phyloP scores from a whole-genome alignment of 306 rosid genomes.

The Fagus crenata region DNA sequence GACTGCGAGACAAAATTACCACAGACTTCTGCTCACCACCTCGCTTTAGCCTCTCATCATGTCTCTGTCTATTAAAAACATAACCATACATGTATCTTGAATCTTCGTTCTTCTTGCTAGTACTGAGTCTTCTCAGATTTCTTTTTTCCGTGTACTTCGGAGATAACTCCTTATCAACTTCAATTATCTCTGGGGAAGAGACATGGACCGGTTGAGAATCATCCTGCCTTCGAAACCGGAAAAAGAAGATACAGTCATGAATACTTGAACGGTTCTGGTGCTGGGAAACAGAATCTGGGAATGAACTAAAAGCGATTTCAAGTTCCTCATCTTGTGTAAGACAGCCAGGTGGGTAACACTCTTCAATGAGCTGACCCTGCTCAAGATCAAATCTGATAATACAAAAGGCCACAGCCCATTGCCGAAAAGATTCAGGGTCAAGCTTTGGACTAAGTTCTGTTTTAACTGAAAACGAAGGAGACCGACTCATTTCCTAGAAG shows the following conservation, averaged over 20 bases:
- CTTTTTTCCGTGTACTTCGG: constrained; percentile 30
- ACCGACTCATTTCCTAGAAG: constrained; percentile 68
- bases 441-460: constrained; percentile 67
- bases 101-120: constrained; percentile 26
- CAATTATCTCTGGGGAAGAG: constrained; percentile 42
- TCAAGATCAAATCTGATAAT: constrained; percentile 85
- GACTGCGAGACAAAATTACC: constrained; percentile 69
- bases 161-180: constrained; percentile 41
- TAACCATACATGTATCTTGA: constrained; percentile 79
- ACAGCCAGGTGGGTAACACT: constrained; percentile 77
- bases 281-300: constrained; percentile 88
- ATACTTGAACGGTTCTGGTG: constrained; percentile 81
- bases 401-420: constrained; percentile 83
- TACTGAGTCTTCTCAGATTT: constrained; percentile 38
- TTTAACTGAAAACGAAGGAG: constrained; percentile 68
- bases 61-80: constrained; percentile 92
- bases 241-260: constrained; percentile 89
- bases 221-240: constrained; percentile 55
- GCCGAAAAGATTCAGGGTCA: constrained; percentile 62
- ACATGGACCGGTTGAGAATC: constrained; percentile 39
- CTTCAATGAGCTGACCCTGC: constrained; percentile 93
- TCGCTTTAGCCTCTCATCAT: constrained; percentile 86
- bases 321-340: constrained; percentile 82
- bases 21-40: constrained; percentile 99
- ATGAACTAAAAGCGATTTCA: constrained; percentile 76